Evolutionary conservation across 306 rosid genomes (phyloP).

Genomic region (Lotus japonicus): DNA sequence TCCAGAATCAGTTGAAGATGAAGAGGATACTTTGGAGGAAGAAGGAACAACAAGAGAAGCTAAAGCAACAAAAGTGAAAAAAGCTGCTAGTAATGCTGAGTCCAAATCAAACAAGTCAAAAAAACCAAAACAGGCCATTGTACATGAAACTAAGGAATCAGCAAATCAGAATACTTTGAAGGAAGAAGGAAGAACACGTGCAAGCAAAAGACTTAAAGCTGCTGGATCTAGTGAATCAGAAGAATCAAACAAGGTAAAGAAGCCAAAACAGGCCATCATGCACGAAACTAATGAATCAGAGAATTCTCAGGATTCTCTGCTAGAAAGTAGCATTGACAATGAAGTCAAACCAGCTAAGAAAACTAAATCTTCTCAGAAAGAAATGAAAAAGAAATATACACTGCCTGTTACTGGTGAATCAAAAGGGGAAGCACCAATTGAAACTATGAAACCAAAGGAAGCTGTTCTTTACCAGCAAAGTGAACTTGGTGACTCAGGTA

Average conservation of each 20-base stretch:
- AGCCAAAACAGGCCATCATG: no score
- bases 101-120: constrained; percentile 6
- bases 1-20: constrained; percentile 24
- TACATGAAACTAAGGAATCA: constrained; percentile 14
- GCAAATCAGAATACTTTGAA: not conserved
- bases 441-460: constrained; percentile 18
- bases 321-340: constrained; percentile 6
- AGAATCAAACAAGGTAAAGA: not conserved
- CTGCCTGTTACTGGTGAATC: not conserved
- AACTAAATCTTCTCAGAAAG: constrained; percentile 4
- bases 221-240: no score
- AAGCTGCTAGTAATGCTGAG: not conserved
- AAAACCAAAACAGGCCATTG: constrained; percentile 13
- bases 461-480: no score
- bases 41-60: constrained; percentile 20
- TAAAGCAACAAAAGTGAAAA: constrained; percentile 24
- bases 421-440: constrained; percentile 6
- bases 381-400: constrained; percentile 9
- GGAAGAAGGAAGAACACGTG: no score
- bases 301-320: constrained; percentile 11
- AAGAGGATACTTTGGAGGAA: constrained; percentile 1
- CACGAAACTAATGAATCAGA: constrained; percentile 14
- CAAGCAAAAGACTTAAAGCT: no score
- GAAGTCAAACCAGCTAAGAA: constrained; percentile 12
- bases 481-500: constrained; percentile 2